Evolutionary conservation across 2,329 filamentous ascomycete species (phyloP).

Genomic region (Thelonectria blattea): DNA sequence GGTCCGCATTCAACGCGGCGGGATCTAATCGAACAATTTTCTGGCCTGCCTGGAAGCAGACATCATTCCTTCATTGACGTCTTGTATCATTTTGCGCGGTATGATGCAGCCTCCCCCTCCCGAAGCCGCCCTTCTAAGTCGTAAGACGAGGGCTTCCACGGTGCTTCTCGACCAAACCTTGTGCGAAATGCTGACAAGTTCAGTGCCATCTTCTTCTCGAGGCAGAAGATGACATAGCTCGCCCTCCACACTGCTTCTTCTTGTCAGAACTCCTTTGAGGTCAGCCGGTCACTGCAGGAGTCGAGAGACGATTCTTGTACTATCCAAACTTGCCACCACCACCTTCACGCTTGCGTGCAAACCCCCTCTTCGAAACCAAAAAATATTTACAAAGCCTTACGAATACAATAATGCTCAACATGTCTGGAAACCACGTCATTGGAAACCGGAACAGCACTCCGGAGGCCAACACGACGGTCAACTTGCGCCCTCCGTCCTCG

Average conservation of each 20-base stretch:
- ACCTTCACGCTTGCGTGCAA: constrained; percentile 29
- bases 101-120: constrained; percentile 24
- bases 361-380: constrained; percentile 9
- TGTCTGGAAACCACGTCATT: constrained; percentile 72
- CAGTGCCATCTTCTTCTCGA: constrained; percentile 32
- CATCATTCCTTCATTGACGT: constrained; percentile 41
- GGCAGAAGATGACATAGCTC: constrained; percentile 44
- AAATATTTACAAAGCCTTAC: constrained; percentile 16
- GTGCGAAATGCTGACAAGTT: constrained; percentile 27
- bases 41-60: constrained; percentile 50
- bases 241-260: constrained; percentile 34
- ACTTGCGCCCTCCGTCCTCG: constrained; percentile 82
- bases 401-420: constrained; percentile 57
- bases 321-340: constrained; percentile 27
- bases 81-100: constrained; percentile 39
- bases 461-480: constrained; percentile 81
- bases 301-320: constrained; percentile 42
- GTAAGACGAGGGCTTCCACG: constrained; percentile 22
- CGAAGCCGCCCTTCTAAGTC: constrained; percentile 25
- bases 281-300: constrained; percentile 86
- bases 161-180: constrained; percentile 14
- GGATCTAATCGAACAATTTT: constrained; percentile 37
- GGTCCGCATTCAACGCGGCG: constrained; percentile 40
- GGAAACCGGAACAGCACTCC: constrained; percentile 97
- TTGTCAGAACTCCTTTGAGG: constrained; percentile 70